Base-by-base conservation (phyloP, 2,329 filamentous ascomycete species). In the Colletotrichum shisoi region DNA sequence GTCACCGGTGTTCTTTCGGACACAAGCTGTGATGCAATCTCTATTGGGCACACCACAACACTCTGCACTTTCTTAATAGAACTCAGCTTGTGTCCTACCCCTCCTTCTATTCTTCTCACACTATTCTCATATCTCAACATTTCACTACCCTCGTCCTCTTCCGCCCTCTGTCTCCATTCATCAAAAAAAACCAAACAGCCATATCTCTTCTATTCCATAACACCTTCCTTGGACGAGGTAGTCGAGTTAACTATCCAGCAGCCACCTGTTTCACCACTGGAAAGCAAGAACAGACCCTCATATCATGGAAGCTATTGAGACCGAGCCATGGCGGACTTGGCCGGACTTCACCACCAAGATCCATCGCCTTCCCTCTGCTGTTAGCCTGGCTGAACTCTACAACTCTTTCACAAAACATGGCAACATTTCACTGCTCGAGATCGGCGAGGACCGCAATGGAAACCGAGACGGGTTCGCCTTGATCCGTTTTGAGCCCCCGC, bases 401-500 rank as follows among this genome's bases (percentile, higher is more conserved):
- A 72, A 79, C 2, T 81, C 81, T 19, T 85, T 92, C 68, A 74
- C 77, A 1, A 67, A 71, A 0, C 79, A 87, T 65, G 88, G 89
- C 0, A 77, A 77, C 6, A 81, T 92, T 13, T 76, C 76, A 3
- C 83, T 77, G 42, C 85, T 91, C 42, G 85, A 90, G 15, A 78
- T 91, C 1, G 83, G 80, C 56, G 82, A 85, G 53, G 73, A 79
- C 56, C 67, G 71, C 6, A 69, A 77, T 37, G 77, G 84, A n/a
- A 65, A 77, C 31, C 73, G 77, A 61, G 76, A 76, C 39, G 77
- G 78, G 0, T 74, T 48, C 27, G 87, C 80, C 1, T 82, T 79
- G 19, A 76, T 91, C 40, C 79, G 78, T 2, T 90, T 91, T 69
- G 84, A 82, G 73, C 87, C 88, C 0, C 84, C 86, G 0, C 87